phyloP scores from a whole-genome alignment of 129 eudicot genomes.

The Saposhnikovia divaricata region DNA sequence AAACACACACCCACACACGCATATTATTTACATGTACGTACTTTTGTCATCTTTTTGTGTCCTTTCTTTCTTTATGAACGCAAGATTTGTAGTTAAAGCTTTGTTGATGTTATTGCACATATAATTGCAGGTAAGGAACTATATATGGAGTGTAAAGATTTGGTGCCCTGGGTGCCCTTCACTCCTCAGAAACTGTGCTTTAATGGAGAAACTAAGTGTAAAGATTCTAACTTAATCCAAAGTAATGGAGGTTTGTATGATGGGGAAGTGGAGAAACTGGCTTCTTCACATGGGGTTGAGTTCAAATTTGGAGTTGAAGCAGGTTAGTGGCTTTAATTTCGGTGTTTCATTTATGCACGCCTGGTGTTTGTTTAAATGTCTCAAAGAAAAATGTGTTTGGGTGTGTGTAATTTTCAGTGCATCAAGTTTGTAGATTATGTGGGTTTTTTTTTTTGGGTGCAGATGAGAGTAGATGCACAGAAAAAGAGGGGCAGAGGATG shows the following conservation, averaged over 20 bases:
- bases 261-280: background rate
- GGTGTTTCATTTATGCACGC: background rate
- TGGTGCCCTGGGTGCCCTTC: conserved; percentile 21
- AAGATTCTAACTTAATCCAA: background rate
- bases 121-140: background rate
- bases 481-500: conserved; percentile 5
- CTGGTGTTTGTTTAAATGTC: background rate
- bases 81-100: background rate
- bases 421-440: background rate
- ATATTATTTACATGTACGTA: background rate
- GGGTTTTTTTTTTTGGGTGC: background rate
- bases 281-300: background rate
- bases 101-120: background rate
- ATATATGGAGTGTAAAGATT: background rate
- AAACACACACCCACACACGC: background rate
- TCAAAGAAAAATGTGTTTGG: background rate
- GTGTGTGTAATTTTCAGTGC: background rate
- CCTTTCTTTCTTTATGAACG: background rate
- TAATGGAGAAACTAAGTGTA: background rate
- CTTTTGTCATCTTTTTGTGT: background rate
- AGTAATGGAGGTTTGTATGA: background rate
- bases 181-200: conserved; percentile 30
- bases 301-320: conserved; percentile 1
- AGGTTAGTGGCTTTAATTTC: background rate
- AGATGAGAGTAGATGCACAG: conserved; percentile 15